phyloP scores from a whole-genome alignment of 1,284 basidiomycete species.

The Boletus calvinii region DNA sequence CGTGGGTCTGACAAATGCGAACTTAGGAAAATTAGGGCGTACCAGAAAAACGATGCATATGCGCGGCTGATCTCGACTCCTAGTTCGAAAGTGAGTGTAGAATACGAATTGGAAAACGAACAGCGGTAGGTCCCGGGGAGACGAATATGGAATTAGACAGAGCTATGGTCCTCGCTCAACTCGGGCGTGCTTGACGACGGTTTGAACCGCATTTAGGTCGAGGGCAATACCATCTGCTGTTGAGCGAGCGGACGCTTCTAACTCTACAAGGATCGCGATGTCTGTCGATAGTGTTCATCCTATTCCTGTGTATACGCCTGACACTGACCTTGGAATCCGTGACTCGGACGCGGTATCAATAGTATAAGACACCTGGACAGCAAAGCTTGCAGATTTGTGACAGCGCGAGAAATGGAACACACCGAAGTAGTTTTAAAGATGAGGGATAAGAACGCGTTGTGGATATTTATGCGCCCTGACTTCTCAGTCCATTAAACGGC shows the following conservation, averaged over 20 bases:
- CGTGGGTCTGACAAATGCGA: not conserved
- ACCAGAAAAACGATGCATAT: not conserved
- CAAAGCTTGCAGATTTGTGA: constrained; percentile 8
- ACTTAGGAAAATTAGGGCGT: not conserved
- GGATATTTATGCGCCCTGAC: constrained; percentile 19
- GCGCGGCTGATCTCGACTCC: constrained; percentile 2
- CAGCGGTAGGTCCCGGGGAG: not conserved
- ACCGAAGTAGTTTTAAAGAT: constrained; percentile 11
- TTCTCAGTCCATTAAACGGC: constrained; percentile 9
- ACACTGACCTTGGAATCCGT: not conserved
- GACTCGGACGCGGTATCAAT: constrained; percentile 9
- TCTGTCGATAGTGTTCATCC: not conserved
- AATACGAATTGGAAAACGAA: constrained; percentile 1
- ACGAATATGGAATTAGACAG: not conserved
- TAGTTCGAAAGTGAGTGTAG: not conserved
- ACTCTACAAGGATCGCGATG: not conserved
- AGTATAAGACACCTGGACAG: not conserved
- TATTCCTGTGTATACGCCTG: not conserved
- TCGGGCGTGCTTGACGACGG: not conserved
- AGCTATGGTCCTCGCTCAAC: too few species aligned
- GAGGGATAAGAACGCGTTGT: constrained; percentile 6
- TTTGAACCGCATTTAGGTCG: not conserved
- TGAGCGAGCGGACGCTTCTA: not conserved
- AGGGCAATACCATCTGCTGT: not conserved
- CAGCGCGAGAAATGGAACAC: constrained; percentile 10